Base-by-base conservation (phyloP, 148 eudicot species). In the Cornus kousa region DNA sequence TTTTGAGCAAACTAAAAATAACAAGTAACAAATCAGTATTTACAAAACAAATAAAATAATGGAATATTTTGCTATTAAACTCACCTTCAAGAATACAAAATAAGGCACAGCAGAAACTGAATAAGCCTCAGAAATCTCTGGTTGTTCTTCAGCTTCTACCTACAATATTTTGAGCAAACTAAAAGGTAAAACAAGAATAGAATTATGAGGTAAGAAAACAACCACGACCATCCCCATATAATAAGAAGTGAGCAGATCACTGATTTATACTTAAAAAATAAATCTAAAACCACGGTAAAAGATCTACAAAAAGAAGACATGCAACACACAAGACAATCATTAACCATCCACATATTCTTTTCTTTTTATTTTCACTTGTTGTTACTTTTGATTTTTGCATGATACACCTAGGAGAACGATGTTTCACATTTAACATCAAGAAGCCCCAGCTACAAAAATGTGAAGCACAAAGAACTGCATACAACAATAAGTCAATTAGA, bases 141-240 rank as follows among this genome's bases (percentile, higher is more conserved):
- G 98, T 78, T 90, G 98, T 84, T 94, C 97, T 86, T 94, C 99
- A 76, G 99, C 99, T 86, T 96, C 99, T 79, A 91, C 98, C 99
- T 97, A 78, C 80, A 83, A 78, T 2, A 71, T 13, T 70, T 4
- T 40, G 13, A 68, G 32, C 55, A 65, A 78, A 57, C 1, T 31
- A 53, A 60, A 67, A 35, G 31, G 40, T 28, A 43, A 60, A 48
- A 17, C 12, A 7, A 75, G 72, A 65, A 46, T 60, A 77, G 17
- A 40, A 70, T 31, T 13, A 37, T 24, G 71, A 68, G 40, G 28
- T 22, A 19, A 33, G 7, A 46, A 64, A 55, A 5, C n/a, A 6
- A 40, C 28, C 33, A 10, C 43, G 33, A 1, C 19, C 9, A 20
- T 62, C 66, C 22, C 66, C 66, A 20, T 17, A 20, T 62, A 62